Base-by-base conservation (phyloP, 2,329 filamentous ascomycete genomes). In the Teratosphaeria zuluensis region DNA sequence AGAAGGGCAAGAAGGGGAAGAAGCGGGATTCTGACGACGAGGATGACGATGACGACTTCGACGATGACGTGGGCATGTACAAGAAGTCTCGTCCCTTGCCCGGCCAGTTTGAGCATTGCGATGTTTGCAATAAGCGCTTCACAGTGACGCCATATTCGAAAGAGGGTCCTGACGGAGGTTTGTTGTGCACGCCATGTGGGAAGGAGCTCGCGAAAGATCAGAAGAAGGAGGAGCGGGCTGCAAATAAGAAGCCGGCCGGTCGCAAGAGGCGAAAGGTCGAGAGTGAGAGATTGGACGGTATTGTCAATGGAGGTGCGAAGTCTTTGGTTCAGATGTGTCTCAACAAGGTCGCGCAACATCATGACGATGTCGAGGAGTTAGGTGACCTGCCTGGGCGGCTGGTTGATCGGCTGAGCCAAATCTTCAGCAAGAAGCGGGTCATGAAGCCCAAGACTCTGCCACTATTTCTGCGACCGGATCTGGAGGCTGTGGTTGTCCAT, bases 81-180 rank as follows among this genome's bases (percentile, higher is more conserved):
- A 78, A 81, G 65, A 84, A 83, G 65, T 66, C 74, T 14, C 77
- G 77, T 33, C 85, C 86, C 1, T 71, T 86, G n/a, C 89, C 90
- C 1, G 91, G 90, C 2, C 92, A 97, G 72, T 83, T 92, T 69
- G 90, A 89, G 63, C 92, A 96, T 64, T 97, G 92, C 70, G 90
- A 89, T 62, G 76, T 86, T 2, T 97, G 92, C 72, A 80, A 82
- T 51, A 95, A 94, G 72, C 85, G 91, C 42, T 97, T 97, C 69
- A 96, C 90, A 0, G 92, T 97, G 52, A 96, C 92, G 0, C 82
- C 90, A 0, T 96, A 96, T 75, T 91, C 88, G 62, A 87, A 90
- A 64, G 82, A 86, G 31, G 90, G 89, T 0, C 88, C 89, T 0
- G 80, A 87, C n/a, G 92, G 92, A 3, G 90, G 90, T 16, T 78